Evolutionary conservation across 257 asterid genomes (phyloP).

Genomic region (Solanum pennellii): DNA sequence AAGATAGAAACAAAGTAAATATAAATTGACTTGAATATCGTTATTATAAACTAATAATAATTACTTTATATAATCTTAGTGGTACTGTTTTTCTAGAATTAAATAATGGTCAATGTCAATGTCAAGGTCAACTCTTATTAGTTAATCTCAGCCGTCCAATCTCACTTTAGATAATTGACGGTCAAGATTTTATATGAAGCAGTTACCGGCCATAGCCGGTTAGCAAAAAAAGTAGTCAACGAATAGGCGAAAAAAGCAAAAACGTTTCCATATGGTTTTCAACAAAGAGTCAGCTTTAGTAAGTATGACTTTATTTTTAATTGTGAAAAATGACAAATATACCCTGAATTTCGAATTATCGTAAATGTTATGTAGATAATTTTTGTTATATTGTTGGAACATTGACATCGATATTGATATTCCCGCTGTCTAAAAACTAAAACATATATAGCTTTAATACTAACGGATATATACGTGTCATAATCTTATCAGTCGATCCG

Average conservation of each 20-base stretch:
- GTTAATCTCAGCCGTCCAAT: neutral
- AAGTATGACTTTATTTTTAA: neutral
- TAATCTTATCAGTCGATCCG: too few species aligned
- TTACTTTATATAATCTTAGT: neutral
- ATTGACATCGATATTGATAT: accelerated
- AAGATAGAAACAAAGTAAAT: neutral
- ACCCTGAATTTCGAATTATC: accelerated
- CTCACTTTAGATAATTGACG: neutral
- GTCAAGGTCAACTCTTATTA: neutral
- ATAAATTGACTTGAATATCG: neutral
- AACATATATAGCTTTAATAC: too few species aligned
- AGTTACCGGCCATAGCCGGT: neutral
- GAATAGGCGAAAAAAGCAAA: neutral
- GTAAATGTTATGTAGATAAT: accelerated
- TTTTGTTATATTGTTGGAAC: accelerated
- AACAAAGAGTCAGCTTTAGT: neutral
- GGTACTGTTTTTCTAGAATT: neutral
- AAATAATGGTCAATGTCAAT: neutral
- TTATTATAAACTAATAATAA: neutral
- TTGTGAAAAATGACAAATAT: neutral
- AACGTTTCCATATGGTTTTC: neutral
- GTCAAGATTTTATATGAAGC: neutral
- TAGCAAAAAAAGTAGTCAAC: neutral
- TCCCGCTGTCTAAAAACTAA: accelerated
- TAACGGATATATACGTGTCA: too few species aligned